Base-by-base conservation (phyloP, 306 rosid genomes). In the Betula pendula region DNA sequence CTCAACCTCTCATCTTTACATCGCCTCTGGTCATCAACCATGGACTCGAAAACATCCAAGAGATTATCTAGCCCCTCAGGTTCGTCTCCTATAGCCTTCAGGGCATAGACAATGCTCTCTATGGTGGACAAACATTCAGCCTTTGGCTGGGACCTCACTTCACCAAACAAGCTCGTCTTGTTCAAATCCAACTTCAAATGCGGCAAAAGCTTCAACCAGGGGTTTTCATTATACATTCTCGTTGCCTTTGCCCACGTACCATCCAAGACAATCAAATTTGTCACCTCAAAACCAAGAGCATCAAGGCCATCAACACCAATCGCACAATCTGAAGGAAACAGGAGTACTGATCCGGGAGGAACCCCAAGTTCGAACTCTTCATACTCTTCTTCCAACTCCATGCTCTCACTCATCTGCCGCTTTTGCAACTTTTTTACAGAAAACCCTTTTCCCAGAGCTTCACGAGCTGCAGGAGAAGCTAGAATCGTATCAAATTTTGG, bases 171-270 rank as follows among this genome's bases (percentile, higher is more conserved):
- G 81, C 96, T 92, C 77, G 56, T 67, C 86, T 84, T 84, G 20
- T 86, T 81, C 87, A 85, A 75, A 71, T 90, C 88, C 89, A 94
- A 81, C 87, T 85, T 92, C 85, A 90, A 44, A 81, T 94, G 98
- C 0, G 94, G 97, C 87, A 94, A 81, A 68, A 88, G 71, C 55
- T 81, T 84, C 79, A 94, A 65, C 98, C 96, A 94, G 62, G 94
- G 94, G 77, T 92, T 94, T 70, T 94, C 97, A 29, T 81, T 75
- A 71, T 94, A 90, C 74, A 94, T 81, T 78, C 97, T 89, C 75
- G 75, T 94, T 27, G 98, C 98, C 88, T 94, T 94, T 7, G 98
- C 85, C 98, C 98, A 91, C 56, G 97, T 94, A 72, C 97, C 96
- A 82, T 94, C 97, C 63, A 89, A 73, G 45, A 94, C 93, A 68